Base-by-base conservation (phyloP, 1,139 yeast genomes). In the Geotrichum australiense region DNA sequence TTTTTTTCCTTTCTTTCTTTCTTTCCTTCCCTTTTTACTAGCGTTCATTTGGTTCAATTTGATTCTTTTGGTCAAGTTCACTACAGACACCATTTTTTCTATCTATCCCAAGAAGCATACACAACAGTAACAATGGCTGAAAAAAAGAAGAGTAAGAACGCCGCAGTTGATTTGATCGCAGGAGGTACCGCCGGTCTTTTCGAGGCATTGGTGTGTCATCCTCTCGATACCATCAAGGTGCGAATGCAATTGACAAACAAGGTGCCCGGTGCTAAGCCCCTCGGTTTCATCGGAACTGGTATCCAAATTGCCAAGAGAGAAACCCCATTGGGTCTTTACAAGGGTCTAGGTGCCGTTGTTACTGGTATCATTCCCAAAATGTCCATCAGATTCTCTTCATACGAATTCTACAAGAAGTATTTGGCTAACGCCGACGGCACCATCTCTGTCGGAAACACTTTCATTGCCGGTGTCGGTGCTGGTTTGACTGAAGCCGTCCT, bases 141-240 rank as follows among this genome's bases (percentile, higher is more conserved):
- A 31, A 50, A 50, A 39, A 55, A 53, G 45, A 55, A 55, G 50
- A 57, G 55, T 45, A 63, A 63, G 47, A 66, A 66, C 52, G 72
- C 80, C 35, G 77, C 81, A 30, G 75, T 84, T 48, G 95, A 87
- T 62, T 74, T 89, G 56, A 71, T 87, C 43, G 94, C 97, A 36
- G 98, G 98, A 53, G 98, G 98, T 57, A 80, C 93, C 11, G 98
- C 98, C 15, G 98, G 98, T 48, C 72, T 89, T 49, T 85, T 87
- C 61, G 98, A 91, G 68, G 98, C 97, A 16, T 73, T 91, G 52
- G 80, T 93, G 62, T 91, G 98, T 65, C 98, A 91, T 63, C 97
- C 97, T 11, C 74, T 39, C 10, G 71, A 67, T 52, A 91, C 98
- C 38, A 85, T 91, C 62, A 91, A 91, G 66, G 98, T 91, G 50